Percentiles rank a stretch among this genome's conserved stretches.
These are phyloP conservation scores for Colletotrichum eremochloae DNA, from an alignment of 2,329 filamentous ascomycete genomes.

Conservation along the genomic window DNA sequence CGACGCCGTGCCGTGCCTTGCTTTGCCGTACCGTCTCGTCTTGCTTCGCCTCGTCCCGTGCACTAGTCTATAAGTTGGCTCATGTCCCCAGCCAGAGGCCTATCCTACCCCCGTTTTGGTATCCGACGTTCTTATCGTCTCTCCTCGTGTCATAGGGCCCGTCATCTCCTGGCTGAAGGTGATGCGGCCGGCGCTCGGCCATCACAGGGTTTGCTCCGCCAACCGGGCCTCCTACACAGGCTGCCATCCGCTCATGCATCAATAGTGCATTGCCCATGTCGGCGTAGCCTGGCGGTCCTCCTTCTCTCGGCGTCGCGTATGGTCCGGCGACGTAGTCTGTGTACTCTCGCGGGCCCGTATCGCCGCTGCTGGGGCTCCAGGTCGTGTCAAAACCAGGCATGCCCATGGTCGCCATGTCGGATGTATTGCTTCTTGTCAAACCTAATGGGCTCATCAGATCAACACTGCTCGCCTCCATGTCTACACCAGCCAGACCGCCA, in stretches of 20 bases:
- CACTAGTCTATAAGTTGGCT: neutral
- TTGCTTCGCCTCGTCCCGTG: neutral
- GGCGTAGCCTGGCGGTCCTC: slow-evolving; percentile 7
- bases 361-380: slow-evolving; percentile 39
- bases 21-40: neutral
- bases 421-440: slow-evolving; percentile 37
- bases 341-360: slow-evolving; percentile 33
- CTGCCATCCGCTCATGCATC: slow-evolving; percentile 30
- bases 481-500: slow-evolving; percentile 21
- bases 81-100: slow-evolving; percentile 38
- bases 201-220: neutral
- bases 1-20: neutral
- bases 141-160: slow-evolving; percentile 16
- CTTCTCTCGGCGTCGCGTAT: slow-evolving; percentile 10
- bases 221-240: slow-evolving; percentile 15
- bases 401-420: slow-evolving; percentile 38
- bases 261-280: slow-evolving; percentile 17
- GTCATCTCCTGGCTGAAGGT: slow-evolving; percentile 8
- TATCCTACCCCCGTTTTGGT: slow-evolving; percentile 37
- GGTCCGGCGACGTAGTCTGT: slow-evolving; percentile 22
- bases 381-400: slow-evolving; percentile 35
- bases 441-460: slow-evolving; percentile 40
- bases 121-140: slow-evolving; percentile 30
- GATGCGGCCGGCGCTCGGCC: slow-evolving; percentile 30
- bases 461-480: slow-evolving; percentile 34